Percentiles rank a stretch among this genome's conserved stretches.
These are phyloP conservation scores for Saccharomycopsis hybrid DNA, from an alignment of 1,139 yeast species.

Conservation along the genomic window DNA sequence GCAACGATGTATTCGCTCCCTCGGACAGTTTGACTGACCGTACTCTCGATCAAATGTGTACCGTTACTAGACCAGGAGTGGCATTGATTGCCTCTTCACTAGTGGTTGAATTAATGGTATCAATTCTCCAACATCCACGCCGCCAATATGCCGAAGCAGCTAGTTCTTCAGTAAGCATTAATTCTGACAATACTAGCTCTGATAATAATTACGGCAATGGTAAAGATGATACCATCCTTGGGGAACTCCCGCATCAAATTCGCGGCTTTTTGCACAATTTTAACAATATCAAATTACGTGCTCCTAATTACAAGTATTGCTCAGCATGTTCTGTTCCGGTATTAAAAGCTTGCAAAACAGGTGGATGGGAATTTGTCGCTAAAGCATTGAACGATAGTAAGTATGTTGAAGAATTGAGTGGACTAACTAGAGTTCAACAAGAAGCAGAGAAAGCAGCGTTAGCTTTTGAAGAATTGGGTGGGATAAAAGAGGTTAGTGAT, in stretches of 20 bases:
- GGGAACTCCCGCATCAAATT: slow-evolving; percentile 80
- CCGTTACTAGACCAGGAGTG: slow-evolving; percentile 95
- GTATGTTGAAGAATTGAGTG: slow-evolving; percentile 71
- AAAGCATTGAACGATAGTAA: slow-evolving; percentile 57
- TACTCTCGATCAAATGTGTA: slow-evolving; percentile 95
- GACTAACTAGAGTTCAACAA: slow-evolving; percentile 63
- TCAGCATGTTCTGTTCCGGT: slow-evolving; percentile 76
- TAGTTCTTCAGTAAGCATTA: too few species aligned
- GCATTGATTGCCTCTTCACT: slow-evolving; percentile 82
- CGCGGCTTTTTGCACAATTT: slow-evolving; percentile 75
- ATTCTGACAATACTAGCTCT: slow-evolving; percentile 7
- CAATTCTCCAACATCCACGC: slow-evolving; percentile 62
- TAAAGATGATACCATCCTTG: slow-evolving; percentile 42
- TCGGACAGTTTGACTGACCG: slow-evolving; percentile 76
- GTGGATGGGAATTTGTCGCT: slow-evolving; percentile 79
- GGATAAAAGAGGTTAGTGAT: slow-evolving; percentile 25
- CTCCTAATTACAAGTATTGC: slow-evolving; percentile 71
- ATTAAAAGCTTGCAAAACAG: slow-evolving; percentile 38
- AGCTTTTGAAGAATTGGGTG: slow-evolving; percentile 14
- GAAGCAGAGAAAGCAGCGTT: slow-evolving; percentile 56
- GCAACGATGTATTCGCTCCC: slow-evolving; percentile 95
- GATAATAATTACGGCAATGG: too few species aligned
- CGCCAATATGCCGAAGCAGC: slow-evolving; percentile 44
- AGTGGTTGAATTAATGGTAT: slow-evolving; percentile 78
- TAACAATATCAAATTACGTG: slow-evolving; percentile 53